Evolutionary conservation across 140 eudicot genomes (phyloP).

Genomic region (Bidens hawaiensis): DNA sequence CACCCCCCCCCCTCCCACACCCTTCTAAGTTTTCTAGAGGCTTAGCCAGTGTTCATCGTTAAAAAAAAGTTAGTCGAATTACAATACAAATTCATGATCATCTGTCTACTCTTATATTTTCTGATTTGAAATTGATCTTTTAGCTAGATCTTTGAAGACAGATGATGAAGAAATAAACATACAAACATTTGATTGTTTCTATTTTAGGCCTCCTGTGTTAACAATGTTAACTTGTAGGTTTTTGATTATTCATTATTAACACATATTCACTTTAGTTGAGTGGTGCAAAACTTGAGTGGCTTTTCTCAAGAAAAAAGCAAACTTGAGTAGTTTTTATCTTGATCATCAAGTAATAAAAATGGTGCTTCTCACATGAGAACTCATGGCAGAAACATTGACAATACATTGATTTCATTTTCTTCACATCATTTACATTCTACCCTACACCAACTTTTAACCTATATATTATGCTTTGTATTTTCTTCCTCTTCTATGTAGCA

Average conservation of each 20-base stretch:
- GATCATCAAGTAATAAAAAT: conserved; percentile 42
- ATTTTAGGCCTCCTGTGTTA: conserved; percentile 9
- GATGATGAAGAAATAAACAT: conserved; percentile 1
- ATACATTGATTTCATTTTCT: conserved; percentile 25
- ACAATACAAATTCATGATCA: not conserved
- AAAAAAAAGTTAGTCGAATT: no score
- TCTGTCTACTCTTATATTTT: conserved; percentile 12
- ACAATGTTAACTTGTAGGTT: conserved; percentile 2
- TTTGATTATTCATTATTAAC: conserved; percentile 23
- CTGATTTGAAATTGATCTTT: not conserved
- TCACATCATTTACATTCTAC: conserved; percentile 30
- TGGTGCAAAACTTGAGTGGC: conserved; percentile 57
- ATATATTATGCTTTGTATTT: not conserved
- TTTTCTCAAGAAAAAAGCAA: conserved; percentile 56
- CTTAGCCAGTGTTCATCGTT: no score
- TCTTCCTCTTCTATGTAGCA: not conserved
- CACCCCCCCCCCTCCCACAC: no score
- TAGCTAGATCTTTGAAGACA: not conserved
- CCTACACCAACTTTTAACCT: conserved; percentile 18
- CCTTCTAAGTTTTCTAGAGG: no score
- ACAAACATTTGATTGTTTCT: conserved; percentile 21
- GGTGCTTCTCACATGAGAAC: conserved; percentile 23
- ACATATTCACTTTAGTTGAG: conserved; percentile 40
- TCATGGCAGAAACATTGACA: conserved; percentile 26
- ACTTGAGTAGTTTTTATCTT: conserved; percentile 59